Conservation (phyloP, 2,329 filamentous ascomycete genomes). For the Stagonosporopsis tanaceti region DNA sequence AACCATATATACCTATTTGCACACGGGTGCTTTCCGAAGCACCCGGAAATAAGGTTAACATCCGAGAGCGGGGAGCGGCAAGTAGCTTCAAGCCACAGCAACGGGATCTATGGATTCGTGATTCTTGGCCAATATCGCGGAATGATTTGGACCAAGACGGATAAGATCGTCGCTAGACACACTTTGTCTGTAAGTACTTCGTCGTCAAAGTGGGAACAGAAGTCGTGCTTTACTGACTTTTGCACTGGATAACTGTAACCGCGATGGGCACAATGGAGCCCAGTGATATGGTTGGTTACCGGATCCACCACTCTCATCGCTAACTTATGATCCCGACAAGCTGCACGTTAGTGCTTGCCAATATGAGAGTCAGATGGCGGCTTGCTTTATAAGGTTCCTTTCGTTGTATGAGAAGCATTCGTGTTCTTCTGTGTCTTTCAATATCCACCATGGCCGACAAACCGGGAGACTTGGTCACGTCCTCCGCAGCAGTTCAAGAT, state of each 20-base stretch:
- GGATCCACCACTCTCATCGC: slow-evolving; percentile 2
- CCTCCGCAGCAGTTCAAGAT: slow-evolving; percentile 9
- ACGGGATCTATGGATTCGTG: slow-evolving; percentile 11
- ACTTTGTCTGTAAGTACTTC: neutral
- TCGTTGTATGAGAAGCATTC: neutral
- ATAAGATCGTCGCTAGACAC: slow-evolving; percentile 9
- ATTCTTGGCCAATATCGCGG: slow-evolving; percentile 27
- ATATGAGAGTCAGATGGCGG: neutral
- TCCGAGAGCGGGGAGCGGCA: slow-evolving; percentile 1
- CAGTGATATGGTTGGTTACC: slow-evolving; percentile 1
- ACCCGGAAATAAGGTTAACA: slow-evolving; percentile 1
- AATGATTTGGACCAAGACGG: slow-evolving; percentile 11
- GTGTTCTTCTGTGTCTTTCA: neutral
- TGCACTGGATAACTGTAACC: neutral
- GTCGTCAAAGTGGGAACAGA: slow-evolving; percentile 21
- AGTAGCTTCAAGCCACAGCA: neutral
- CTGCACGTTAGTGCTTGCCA: neutral
- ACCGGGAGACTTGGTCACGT: slow-evolving; percentile 2
- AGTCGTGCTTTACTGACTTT: slow-evolving; percentile 20
- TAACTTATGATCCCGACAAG: neutral
- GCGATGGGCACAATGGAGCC: neutral
- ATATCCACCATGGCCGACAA: slow-evolving; percentile 1
- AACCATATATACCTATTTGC: neutral
- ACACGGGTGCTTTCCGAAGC: neutral
- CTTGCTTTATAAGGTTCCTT: neutral